phyloP scores from a whole-genome alignment of 352 stramenopile species.

The Peronospora farinosa region DNA sequence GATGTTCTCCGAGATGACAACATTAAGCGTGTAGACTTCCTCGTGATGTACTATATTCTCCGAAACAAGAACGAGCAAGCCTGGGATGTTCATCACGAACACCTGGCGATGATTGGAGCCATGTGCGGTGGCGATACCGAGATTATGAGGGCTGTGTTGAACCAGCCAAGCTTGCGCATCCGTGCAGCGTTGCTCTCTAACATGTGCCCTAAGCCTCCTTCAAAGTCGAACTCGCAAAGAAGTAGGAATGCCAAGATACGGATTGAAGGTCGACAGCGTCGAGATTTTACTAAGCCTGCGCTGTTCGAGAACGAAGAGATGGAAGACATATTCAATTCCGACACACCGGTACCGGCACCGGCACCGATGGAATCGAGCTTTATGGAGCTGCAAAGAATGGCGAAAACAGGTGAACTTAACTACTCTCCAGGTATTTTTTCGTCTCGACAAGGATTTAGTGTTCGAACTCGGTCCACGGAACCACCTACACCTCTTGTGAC shows the following conservation, averaged over 20 bases:
- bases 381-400: slow-evolving; percentile 20
- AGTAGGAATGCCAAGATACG: slow-evolving; percentile 28
- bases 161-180: slow-evolving; percentile 58
- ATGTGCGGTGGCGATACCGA: slow-evolving; percentile 54
- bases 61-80: slow-evolving; percentile 64
- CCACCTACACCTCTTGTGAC: slow-evolving; percentile 1
- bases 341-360: slow-evolving; percentile 3
- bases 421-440: slow-evolving; percentile 74
- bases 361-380: slow-evolving; percentile 3
- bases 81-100: slow-evolving; percentile 71
- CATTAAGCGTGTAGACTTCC: slow-evolving; percentile 68
- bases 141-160: slow-evolving; percentile 50
- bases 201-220: slow-evolving; percentile 54
- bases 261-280: slow-evolving; percentile 28
- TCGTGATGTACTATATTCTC: slow-evolving; percentile 83
- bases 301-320: slow-evolving; percentile 37
- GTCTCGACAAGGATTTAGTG: slow-evolving; percentile 37
- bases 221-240: slow-evolving; percentile 29
- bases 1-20: slow-evolving; percentile 60
- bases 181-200: slow-evolving; percentile 54
- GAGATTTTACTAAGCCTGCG: slow-evolving; percentile 9
- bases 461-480: slow-evolving; percentile 23
- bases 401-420: slow-evolving; percentile 18
- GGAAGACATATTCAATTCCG: slow-evolving; percentile 30
- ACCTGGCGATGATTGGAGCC: slow-evolving; percentile 64